Evolutionary conservation across 2,329 filamentous ascomycete species (phyloP).

Genomic region (Pseudocercospora eumusae): DNA sequence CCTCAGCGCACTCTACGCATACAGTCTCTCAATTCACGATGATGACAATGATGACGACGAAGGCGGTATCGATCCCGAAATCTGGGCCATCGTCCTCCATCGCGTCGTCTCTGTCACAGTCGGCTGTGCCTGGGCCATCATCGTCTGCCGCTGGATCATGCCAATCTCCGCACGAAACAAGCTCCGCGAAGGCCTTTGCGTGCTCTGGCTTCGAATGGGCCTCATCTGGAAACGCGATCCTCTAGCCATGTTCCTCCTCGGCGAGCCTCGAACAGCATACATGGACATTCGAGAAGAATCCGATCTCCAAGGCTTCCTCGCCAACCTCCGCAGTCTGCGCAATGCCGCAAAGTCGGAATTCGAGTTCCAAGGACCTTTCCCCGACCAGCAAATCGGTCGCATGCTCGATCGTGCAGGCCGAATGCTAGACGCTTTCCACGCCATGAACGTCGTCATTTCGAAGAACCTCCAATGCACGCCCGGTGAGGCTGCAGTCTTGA

Average conservation of each 20-base stretch:
- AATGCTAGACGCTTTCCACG: slow-evolving; percentile 90
- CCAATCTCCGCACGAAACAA: slow-evolving; percentile 87
- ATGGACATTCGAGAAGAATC: slow-evolving; percentile 87
- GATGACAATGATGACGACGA: slow-evolving; percentile 81
- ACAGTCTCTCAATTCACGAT: slow-evolving; percentile 79
- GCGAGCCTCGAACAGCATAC: slow-evolving; percentile 55
- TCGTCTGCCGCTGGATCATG: slow-evolving; percentile 88
- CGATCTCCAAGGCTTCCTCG: slow-evolving; percentile 76
- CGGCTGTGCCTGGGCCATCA: slow-evolving; percentile 88
- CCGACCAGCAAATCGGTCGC: slow-evolving; percentile 67
- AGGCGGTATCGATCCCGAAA: slow-evolving; percentile 78
- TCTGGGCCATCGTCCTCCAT: slow-evolving; percentile 84
- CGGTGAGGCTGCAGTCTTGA: slow-evolving; percentile 78
- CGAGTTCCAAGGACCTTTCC: slow-evolving; percentile 84
- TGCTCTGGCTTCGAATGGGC: slow-evolving; percentile 93
- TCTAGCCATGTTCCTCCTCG: slow-evolving; percentile 65
- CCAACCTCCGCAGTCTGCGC: slow-evolving; percentile 72
- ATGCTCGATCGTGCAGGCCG: slow-evolving; percentile 79
- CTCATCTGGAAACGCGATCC: slow-evolving; percentile 96
- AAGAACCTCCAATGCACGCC: slow-evolving; percentile 74
- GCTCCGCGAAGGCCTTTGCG: slow-evolving; percentile 82
- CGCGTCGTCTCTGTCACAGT: slow-evolving; percentile 82
- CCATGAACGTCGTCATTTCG: slow-evolving; percentile 89
- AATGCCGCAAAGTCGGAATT: slow-evolving; percentile 79
- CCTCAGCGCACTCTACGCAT: slow-evolving; percentile 89